These are phyloP conservation scores for Chaetomium sp. DNA, from an alignment of 2,329 filamentous ascomycete species.

Conservation along the genomic window DNA sequence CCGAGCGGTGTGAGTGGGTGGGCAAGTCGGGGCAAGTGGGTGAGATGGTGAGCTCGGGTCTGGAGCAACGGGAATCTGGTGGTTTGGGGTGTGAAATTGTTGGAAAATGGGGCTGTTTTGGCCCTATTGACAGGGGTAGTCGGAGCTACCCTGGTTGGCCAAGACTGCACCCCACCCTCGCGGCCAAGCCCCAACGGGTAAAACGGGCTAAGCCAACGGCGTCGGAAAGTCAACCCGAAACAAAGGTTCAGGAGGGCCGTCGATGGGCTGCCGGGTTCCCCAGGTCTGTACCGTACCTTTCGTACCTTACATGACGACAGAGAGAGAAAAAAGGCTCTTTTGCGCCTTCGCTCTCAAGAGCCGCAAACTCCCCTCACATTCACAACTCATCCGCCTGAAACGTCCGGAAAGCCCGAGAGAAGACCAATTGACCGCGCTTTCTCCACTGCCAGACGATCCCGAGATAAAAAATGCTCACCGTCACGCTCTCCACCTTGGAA, in stretches of 20 bases:
- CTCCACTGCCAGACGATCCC: not conserved
- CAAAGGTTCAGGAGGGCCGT: constrained; percentile 8
- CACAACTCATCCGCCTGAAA: not conserved
- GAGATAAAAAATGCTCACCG: not conserved
- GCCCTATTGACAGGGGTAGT: too few species aligned
- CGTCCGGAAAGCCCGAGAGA: not conserved
- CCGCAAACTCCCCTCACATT: constrained; percentile 3
- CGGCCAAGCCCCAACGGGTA: constrained; percentile 10
- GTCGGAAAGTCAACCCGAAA: constrained; percentile 16
- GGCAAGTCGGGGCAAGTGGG: not conserved
- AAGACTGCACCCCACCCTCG: not conserved
- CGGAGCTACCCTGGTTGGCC: too few species aligned
- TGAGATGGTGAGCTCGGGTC: not conserved
- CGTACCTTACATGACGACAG: constrained; percentile 12
- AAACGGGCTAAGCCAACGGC: constrained; percentile 6
- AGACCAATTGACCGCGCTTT: not conserved
- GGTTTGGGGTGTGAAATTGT: too few species aligned
- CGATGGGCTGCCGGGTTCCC: too few species aligned
- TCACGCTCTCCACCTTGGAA: constrained; percentile 6
- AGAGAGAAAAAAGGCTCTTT: constrained; percentile 1
- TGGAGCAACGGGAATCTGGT: not conserved
- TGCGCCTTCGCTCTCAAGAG: constrained; percentile 1
- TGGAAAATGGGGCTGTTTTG: too few species aligned
- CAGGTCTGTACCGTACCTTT: too few species aligned
- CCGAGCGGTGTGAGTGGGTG: not conserved